A percentile compares a stretch with the other conserved stretches of the same genome.
Evolutionary conservation across 2,329 filamentous ascomycete genomes (phyloP).

Genomic region (Hypoxylon sp.): DNA sequence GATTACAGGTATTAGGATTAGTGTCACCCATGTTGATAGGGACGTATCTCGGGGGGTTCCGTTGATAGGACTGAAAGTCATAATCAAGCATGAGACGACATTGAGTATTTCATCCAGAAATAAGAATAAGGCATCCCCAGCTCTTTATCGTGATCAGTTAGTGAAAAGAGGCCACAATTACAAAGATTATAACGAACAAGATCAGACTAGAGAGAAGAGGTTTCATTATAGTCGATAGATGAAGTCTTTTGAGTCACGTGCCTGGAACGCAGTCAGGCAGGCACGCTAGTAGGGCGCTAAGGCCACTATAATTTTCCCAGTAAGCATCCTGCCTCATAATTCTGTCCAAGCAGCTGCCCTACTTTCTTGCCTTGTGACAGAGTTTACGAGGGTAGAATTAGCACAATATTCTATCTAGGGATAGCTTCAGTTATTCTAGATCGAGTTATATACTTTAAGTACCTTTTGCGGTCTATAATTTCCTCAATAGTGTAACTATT

Average conservation of each 20-base stretch:
- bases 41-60: neutral
- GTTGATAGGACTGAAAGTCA: neutral
- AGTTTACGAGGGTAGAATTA: neutral
- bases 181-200: neutral
- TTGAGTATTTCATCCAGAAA: neutral
- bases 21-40: neutral
- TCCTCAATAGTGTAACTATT: neutral
- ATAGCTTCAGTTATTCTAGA: neutral
- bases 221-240: neutral
- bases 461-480: neutral
- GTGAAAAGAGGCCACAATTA: neutral
- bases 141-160: neutral
- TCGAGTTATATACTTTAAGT: neutral
- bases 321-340: neutral
- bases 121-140: neutral
- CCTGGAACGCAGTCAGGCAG: slow-evolving; percentile 1
- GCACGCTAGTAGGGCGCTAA: slow-evolving; percentile 8
- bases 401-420: neutral
- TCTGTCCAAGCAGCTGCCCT: neutral
- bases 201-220: neutral
- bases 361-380: neutral
- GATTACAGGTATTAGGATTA: neutral
- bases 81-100: neutral
- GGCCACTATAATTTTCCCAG: neutral
- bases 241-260: slow-evolving; percentile 34